Evolutionary conservation across 2,329 filamentous ascomycete genomes (phyloP), one percentile per base, ranked within the genome.

Genomic region (Cadophora malorum): DNA sequence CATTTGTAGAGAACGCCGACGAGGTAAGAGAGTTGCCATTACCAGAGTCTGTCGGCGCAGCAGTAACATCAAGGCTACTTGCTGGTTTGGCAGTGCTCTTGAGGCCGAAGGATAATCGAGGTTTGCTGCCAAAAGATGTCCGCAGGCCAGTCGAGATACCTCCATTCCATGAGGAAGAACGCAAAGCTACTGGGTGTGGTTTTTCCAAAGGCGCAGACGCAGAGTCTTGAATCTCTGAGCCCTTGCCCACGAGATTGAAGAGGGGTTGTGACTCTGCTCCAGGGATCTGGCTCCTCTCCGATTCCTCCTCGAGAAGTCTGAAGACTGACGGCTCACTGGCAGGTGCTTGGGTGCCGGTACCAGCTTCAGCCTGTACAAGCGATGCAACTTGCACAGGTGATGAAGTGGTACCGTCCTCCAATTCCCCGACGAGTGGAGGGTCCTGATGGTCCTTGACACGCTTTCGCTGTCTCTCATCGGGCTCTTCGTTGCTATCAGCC

Each of bases 121-220:
- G 5, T 59, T 72, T 75, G 52, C 50, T 67, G 12, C 78, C 76
- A 63, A 83, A 78, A 0, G 79, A 79, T 19, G 80, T 84, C 49
- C 82, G 76, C 56, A 83, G 78, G 9, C 78, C 77, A 53, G 76
- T 76, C 59, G 80, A 80, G 28, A 78, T 79, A 23, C 79, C 79
- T 66, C 80, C 78, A 62, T 84, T 83, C 82, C 82, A 83, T 25
- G 64, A 60, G 19, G 16, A 16, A 59, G 16, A 31, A 59, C 33
- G 56, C n/a, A 45, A 3, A 19, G 28, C 38, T 23, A n/a, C 25
- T 49, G 41, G 16, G 23, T 61, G 41, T 6, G 41, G 50, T 4
- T 7, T 62, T 41, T 5, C 33, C 7, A 25, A 5, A 19, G 56
- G 35, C 9, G 21, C 21, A 21, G 56, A 10, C 33, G n/a, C n/a